A percentile compares a stretch with the other conserved stretches of the same genome.
These are phyloP conservation scores for Puccinellia tenuiflora DNA, from an alignment of 176 grass and related monocot species.

Conservation along the genomic window DNA sequence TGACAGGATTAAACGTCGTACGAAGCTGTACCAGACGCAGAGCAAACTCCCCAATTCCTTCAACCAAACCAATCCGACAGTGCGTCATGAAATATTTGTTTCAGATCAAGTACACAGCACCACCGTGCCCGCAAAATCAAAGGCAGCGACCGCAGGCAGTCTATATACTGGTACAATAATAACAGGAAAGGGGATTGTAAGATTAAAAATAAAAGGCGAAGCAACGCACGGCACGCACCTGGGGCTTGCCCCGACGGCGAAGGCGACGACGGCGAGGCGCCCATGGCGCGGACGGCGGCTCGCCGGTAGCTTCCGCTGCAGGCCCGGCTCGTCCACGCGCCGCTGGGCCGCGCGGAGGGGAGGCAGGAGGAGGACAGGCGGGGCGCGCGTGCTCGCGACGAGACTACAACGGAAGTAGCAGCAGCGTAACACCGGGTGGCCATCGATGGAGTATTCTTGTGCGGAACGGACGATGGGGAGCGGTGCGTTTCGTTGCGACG, in stretches of 20 bases:
- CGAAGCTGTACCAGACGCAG: neutral
- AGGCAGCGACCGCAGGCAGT: neutral
- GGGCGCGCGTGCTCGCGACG: neutral
- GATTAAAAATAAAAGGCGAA: neutral
- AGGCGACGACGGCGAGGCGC: slow-evolving; percentile 13
- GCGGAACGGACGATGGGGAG: neutral
- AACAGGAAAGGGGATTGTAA: neutral
- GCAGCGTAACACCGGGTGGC: neutral
- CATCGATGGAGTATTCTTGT: neutral
- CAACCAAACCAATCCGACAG: neutral
- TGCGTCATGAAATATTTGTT: neutral
- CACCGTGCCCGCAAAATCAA: neutral
- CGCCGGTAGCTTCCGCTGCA: neutral
- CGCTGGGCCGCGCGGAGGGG: neutral
- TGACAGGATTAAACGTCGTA: neutral
- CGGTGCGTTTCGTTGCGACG: neutral
- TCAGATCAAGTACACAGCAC: neutral
- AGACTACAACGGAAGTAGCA: neutral
- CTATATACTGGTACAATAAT: neutral
- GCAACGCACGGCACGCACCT: neutral
- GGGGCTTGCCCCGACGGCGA: slow-evolving; percentile 8
- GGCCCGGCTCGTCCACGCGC: no score
- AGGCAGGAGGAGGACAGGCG: neutral
- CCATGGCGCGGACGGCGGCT: slow-evolving; percentile 25
- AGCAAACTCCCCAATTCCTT: neutral